phyloP scores from a whole-genome alignment of 2,329 filamentous ascomycete genomes.

The Helotiales sp. region DNA sequence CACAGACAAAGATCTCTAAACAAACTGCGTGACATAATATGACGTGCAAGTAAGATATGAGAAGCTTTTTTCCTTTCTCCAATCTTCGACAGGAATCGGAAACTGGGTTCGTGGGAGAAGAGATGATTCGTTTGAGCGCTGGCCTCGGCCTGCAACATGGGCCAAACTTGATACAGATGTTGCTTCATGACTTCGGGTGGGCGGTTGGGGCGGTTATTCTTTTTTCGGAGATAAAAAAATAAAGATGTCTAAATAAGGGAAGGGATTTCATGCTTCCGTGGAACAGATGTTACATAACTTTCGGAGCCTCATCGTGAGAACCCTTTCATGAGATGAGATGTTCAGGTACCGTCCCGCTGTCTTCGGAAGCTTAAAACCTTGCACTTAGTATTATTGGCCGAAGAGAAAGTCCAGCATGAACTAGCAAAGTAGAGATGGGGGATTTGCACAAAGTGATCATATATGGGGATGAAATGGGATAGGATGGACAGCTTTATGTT shows the following conservation, averaged over 20 bases:
- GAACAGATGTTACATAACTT: too few species aligned
- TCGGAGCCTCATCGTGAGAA: neutral
- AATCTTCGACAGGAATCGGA: neutral
- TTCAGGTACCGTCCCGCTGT: neutral
- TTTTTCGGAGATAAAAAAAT: neutral
- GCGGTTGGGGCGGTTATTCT: neutral
- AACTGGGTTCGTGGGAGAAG: neutral
- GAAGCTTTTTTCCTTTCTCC: neutral
- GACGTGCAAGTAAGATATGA: neutral
- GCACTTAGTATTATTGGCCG: neutral
- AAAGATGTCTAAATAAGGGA: neutral
- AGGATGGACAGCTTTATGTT: neutral
- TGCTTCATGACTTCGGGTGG: conserved; percentile 1
- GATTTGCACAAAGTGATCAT: neutral
- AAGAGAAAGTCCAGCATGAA: neutral
- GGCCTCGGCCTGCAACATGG: neutral
- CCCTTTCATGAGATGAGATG: neutral
- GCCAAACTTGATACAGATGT: conserved; percentile 4
- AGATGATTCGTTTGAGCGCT: neutral
- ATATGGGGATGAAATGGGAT: neutral
- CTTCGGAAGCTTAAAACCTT: neutral
- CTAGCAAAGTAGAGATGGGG: neutral
- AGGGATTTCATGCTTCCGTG: neutral
- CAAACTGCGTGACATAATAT: neutral
- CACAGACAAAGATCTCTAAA: neutral